Evolutionary conservation across 805 yeast genomes (phyloP).

Genomic region (Saturnispora zaruensis): DNA sequence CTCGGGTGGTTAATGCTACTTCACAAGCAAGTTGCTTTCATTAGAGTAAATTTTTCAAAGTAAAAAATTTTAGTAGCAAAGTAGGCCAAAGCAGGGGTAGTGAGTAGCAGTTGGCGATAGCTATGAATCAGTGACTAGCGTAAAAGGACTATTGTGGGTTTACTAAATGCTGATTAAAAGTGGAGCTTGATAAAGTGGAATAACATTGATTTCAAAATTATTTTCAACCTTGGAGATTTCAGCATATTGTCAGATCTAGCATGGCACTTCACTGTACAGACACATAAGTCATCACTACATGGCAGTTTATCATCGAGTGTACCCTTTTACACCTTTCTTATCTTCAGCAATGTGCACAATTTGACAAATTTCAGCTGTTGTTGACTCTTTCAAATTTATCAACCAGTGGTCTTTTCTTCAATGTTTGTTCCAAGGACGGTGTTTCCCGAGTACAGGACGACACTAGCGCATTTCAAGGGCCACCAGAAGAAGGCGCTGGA

Average conservation of each 20-base stretch:
- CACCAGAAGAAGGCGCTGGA: slow-evolving; percentile 79
- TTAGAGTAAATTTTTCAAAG: neutral
- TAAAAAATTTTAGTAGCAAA: neutral
- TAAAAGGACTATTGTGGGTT: neutral
- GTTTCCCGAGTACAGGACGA: slow-evolving; percentile 69
- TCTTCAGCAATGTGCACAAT: neutral
- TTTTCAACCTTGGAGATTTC: no score
- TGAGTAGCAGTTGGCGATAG: neutral
- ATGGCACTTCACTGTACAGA: no score
- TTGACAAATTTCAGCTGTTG: neutral
- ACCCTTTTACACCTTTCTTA: no score
- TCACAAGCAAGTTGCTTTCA: neutral
- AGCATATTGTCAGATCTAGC: no score
- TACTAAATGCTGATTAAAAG: neutral
- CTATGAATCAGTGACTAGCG: neutral
- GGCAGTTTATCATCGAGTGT: no score
- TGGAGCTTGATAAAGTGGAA: neutral
- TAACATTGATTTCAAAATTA: no score
- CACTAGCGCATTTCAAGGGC: slow-evolving; percentile 77
- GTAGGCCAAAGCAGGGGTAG: neutral
- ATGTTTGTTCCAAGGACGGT: slow-evolving; percentile 54
- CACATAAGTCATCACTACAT: no score
- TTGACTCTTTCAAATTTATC: neutral
- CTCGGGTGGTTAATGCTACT: neutral
- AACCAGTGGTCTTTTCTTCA: neutral